Conservation (phyloP, 1,284 basidiomycete genomes). For the Cutaneotrichosporon sp. region DNA sequence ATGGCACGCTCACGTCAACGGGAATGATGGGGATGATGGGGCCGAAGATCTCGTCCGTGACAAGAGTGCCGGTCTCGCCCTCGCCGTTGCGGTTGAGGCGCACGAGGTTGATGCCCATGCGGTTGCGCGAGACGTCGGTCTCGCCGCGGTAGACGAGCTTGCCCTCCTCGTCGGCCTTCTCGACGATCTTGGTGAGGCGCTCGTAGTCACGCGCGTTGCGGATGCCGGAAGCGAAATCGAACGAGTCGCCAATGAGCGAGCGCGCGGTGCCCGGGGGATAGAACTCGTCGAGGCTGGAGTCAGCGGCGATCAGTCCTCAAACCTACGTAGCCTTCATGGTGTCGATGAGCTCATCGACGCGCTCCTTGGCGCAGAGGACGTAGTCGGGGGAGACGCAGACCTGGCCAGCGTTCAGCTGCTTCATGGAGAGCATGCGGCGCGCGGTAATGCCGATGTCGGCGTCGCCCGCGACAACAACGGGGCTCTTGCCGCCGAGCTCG, state of each 20-base stretch:
- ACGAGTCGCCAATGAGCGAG: conserved; percentile 52
- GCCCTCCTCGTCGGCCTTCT: conserved; percentile 64
- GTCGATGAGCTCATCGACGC: conserved; percentile 65
- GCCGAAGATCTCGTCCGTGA: conserved; percentile 75
- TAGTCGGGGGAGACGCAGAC: conserved; percentile 67
- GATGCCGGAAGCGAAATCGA: conserved; percentile 58
- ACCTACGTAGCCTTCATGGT: conserved; percentile 62
- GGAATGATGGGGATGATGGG: conserved; percentile 75
- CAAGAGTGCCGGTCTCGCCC: conserved; percentile 62
- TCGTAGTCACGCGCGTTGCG: conserved; percentile 61
- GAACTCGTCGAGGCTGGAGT: conserved; percentile 38
- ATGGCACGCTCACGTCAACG: conserved; percentile 57
- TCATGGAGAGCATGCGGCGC: conserved; percentile 70
- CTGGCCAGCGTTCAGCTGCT: conserved; percentile 73
- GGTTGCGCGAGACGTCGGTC: conserved; percentile 58
- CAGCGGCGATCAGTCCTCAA: conserved; percentile 26
- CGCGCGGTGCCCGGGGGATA: conserved; percentile 53
- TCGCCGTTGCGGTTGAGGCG: conserved; percentile 62
- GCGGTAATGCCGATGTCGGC: conserved; percentile 55
- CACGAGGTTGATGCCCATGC: conserved; percentile 53
- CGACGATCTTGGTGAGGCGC: conserved; percentile 66
- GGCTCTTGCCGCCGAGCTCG: conserved; percentile 78
- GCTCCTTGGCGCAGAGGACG: conserved; percentile 66
- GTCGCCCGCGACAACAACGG: conserved; percentile 72
- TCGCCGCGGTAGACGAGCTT: conserved; percentile 70